Evolutionary conservation across 805 yeast species (phyloP), one percentile per base, ranked within the genome.

Genomic region (Barnettozyma wickerhamii): DNA sequence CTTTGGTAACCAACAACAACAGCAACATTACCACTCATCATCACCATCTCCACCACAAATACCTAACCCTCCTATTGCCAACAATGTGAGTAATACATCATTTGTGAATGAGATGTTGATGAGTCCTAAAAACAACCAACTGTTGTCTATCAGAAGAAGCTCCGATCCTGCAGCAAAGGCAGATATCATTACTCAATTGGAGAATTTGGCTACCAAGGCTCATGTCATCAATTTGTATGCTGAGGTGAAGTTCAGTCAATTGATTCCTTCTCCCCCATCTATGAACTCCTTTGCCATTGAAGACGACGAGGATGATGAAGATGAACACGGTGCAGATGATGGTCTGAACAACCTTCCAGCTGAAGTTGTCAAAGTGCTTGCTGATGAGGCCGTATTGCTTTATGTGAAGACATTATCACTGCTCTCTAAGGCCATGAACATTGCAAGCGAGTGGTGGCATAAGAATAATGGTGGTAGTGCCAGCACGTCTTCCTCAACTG

Each of bases 371-470:
- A 63, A 72, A 10, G 47, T 45, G n/a, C 65, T 89, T 5, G 79
- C 95, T 44, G 89, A 84, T 50, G 98, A 93, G 58, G 95, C 97
- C 2, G 79, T 89, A 17, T 81, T 81, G 1, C 65, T 91, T 41
- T 91, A 89, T 62, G 83, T 89, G 47, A 91, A 90, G 62, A 77
- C 95, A 0, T 69, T 93, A 34, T 79, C 95, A 1, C 64, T 90
- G 13, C 69, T 91, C 38, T 91, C 96, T 1, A 78, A 74, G 45
- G 95, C 96, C 0, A 90, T 91, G 95, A 73, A 78, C 37, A 61
- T 79, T 30, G 95, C 96, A 1, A 79, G 90, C 32, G 81, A 73
- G 12, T 93, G 98, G 97, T 93, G 98, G 98, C 73, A 76, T 46
- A 64, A 62, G 28, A 68, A 66, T 26, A 65, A 72, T 59, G 50